phyloP scores from a whole-genome alignment of 169 alveolate genomes.

The Eimeria praecox region DNA sequence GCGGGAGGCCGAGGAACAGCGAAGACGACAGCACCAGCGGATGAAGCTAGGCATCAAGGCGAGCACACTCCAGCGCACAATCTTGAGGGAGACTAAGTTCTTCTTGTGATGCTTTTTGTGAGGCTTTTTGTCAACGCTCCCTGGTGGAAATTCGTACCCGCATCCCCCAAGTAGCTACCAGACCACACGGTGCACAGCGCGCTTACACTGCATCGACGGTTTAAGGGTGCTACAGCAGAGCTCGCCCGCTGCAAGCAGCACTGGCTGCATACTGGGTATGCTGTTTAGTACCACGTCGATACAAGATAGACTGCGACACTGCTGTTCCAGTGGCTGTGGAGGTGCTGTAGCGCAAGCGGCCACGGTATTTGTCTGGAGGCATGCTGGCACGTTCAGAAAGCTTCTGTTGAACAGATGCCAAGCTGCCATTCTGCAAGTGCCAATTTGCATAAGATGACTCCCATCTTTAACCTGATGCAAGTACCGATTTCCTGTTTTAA shows the following conservation, averaged over 20 bases:
- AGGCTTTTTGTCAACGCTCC: not conserved
- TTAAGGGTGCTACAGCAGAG: not conserved
- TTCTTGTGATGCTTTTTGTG: slow-evolving; percentile 5
- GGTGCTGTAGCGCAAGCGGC: not conserved
- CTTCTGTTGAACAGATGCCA: not conserved
- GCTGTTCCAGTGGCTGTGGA: not conserved
- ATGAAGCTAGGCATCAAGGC: slow-evolving; percentile 54
- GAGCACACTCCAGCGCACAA: slow-evolving; percentile 46
- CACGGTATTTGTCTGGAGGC: not conserved
- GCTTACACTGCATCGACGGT: not conserved
- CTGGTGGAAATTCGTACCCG: not conserved
- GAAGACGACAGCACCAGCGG: slow-evolving; percentile 6
- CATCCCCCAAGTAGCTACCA: not conserved
- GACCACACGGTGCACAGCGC: not conserved
- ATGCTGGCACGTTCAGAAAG: not conserved
- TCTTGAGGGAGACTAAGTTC: slow-evolving; percentile 52
- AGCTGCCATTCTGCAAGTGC: not conserved
- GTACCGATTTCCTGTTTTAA: not conserved
- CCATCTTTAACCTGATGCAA: not conserved
- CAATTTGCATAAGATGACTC: not conserved
- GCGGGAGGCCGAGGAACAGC: slow-evolving; percentile 66
- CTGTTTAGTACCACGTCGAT: not conserved
- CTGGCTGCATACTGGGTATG: not conserved
- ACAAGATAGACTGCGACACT: not conserved
- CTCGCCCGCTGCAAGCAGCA: not conserved